Conservation (phyloP, 176 grass and related monocot genomes). For the maize (Zea mays) region Zm-B73-REFERENCE-NAM-5.0 NC_050100.1:177128501-177129000, state of each 20-base stretch:
- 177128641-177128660: constrained; percentile 8
- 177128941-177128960: constrained; percentile 81
- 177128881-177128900: constrained; percentile 98
- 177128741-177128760: constrained; percentile 47
- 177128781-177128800: constrained; percentile 42
- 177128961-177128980: constrained; percentile 59
- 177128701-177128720: constrained; percentile 20
- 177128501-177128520: constrained; percentile 45
- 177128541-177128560: constrained; percentile 1
- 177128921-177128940: constrained; percentile 97
- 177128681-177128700: constrained; percentile 30
- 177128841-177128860: constrained; percentile 76
- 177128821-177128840: constrained; percentile 71
- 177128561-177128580: constrained; percentile 49
- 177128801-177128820: constrained; percentile 40
- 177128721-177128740: constrained; percentile 36
- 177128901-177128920: constrained; percentile 94
- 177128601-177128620: constrained; percentile 34
- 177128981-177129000: constrained; percentile 26
- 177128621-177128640: constrained; percentile 53
- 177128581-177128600: constrained; percentile 34
- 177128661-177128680: constrained; percentile 16
- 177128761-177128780: constrained; percentile 49
- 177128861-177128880: constrained; percentile 79
- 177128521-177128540: constrained; percentile 33